phyloP scores from a whole-genome alignment of 2,329 filamentous ascomycete species.

The Teratosphaeria zuluensis region DNA sequence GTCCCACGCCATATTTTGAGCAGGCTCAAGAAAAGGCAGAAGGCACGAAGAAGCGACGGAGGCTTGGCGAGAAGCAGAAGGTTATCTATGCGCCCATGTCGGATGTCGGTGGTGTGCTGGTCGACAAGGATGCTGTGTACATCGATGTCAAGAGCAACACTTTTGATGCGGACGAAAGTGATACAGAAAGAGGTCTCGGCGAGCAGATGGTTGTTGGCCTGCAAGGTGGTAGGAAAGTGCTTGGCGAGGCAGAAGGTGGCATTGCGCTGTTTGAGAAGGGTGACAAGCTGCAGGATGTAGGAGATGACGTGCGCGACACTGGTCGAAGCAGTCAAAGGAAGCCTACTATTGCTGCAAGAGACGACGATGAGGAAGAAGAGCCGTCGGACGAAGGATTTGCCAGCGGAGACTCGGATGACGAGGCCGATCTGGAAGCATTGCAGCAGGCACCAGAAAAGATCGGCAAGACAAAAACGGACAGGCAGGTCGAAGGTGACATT shows the following conservation, averaged over 20 bases:
- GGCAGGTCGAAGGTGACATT: slow-evolving; percentile 55
- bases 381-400: slow-evolving; percentile 41
- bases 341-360: slow-evolving; percentile 39
- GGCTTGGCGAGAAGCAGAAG: slow-evolving; percentile 94
- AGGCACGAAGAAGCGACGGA: slow-evolving; percentile 69
- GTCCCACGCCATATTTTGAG: slow-evolving; percentile 85
- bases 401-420: slow-evolving; percentile 44
- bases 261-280: slow-evolving; percentile 80
- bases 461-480: slow-evolving; percentile 42
- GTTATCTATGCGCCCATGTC: slow-evolving; percentile 96
- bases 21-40: slow-evolving; percentile 74
- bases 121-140: slow-evolving; percentile 95
- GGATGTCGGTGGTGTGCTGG: slow-evolving; percentile 87
- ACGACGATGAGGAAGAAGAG: slow-evolving; percentile 41
- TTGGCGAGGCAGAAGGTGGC: slow-evolving; percentile 73
- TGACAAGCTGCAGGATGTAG: slow-evolving; percentile 51
- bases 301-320: slow-evolving; percentile 34
- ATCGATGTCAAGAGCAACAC: slow-evolving; percentile 63
- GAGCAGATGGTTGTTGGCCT: slow-evolving; percentile 90
- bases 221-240: slow-evolving; percentile 69
- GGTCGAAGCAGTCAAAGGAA: slow-evolving; percentile 35
- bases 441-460: slow-evolving; percentile 36
- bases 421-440: slow-evolving; percentile 36
- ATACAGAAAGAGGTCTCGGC: slow-evolving; percentile 74
- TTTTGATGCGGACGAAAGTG: slow-evolving; percentile 56